These are phyloP conservation scores for Cladorrhinum sp. DNA, from an alignment of 2,329 filamentous ascomycete genomes.

Conservation along the genomic window DNA sequence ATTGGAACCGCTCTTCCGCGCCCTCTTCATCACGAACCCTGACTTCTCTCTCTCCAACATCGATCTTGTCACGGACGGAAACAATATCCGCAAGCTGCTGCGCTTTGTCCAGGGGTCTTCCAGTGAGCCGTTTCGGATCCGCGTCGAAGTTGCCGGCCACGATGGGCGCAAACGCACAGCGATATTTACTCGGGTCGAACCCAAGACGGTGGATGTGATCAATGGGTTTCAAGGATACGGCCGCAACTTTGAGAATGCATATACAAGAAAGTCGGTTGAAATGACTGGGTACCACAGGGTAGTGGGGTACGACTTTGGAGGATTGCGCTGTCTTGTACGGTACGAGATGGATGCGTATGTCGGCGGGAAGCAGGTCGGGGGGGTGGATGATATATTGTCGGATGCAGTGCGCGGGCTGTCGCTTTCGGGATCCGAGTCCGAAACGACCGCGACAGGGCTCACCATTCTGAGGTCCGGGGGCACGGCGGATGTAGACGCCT, in stretches of 20 bases:
- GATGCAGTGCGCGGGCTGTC: neutral
- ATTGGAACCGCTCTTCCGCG: slow-evolving; percentile 46
- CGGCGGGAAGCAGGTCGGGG: neutral
- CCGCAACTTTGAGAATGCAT: slow-evolving; percentile 1
- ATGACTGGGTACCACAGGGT: slow-evolving; percentile 43
- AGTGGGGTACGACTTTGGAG: slow-evolving; percentile 42
- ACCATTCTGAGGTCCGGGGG: neutral
- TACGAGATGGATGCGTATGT: slow-evolving; percentile 44
- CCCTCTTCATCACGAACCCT: slow-evolving; percentile 38
- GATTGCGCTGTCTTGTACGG: slow-evolving; percentile 40
- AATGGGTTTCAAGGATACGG: neutral
- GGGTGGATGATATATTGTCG: neutral
- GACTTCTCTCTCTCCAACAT: slow-evolving; percentile 37
- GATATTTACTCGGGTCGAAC: slow-evolving; percentile 38
- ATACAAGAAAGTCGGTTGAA: neutral
- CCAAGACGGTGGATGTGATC: slow-evolving; percentile 25
- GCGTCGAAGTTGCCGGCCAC: slow-evolving; percentile 34
- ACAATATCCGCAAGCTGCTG: slow-evolving; percentile 48
- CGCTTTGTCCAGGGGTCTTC: slow-evolving; percentile 37
- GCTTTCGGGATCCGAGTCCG: neutral
- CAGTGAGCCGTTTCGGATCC: slow-evolving; percentile 40
- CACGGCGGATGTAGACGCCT: neutral
- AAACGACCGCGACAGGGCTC: neutral
- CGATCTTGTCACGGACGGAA: slow-evolving; percentile 45
- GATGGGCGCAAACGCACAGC: slow-evolving; percentile 32